These are phyloP conservation scores for Ceratocystis cubensis DNA, from an alignment of 2,329 filamentous ascomycete genomes.

Conservation along the genomic window DNA sequence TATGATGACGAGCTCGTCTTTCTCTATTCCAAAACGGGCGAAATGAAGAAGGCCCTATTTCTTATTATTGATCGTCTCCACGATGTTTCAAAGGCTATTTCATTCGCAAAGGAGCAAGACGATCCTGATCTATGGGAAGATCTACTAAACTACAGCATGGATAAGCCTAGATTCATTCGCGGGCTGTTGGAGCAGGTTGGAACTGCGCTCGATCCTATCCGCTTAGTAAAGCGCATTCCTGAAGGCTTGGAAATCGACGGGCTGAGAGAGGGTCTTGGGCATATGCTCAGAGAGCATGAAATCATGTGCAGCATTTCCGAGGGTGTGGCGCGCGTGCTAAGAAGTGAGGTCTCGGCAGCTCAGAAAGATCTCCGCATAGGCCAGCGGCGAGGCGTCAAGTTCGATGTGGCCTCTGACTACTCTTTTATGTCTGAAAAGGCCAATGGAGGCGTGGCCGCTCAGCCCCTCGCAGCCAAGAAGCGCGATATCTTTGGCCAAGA, in stretches of 20 bases:
- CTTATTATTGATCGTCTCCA: slow-evolving; percentile 88
- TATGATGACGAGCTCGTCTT: slow-evolving; percentile 93
- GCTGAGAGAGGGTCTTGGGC: slow-evolving; percentile 71
- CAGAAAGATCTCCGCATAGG: slow-evolving; percentile 71
- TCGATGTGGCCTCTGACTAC: slow-evolving; percentile 52
- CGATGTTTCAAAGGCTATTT: slow-evolving; percentile 84
- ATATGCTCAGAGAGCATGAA: slow-evolving; percentile 91
- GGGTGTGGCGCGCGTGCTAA: slow-evolving; percentile 74
- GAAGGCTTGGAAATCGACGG: slow-evolving; percentile 89
- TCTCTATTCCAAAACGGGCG: slow-evolving; percentile 85
- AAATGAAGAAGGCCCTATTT: slow-evolving; percentile 81
- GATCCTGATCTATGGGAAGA: slow-evolving; percentile 93
- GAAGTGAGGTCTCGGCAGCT: slow-evolving; percentile 72
- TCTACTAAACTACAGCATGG: slow-evolving; percentile 89
- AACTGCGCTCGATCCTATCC: slow-evolving; percentile 84
- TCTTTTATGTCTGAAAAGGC: slow-evolving; percentile 28
- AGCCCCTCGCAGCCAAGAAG: slow-evolving; percentile 13
- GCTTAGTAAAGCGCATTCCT: slow-evolving; percentile 77
- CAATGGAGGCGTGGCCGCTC: slow-evolving; percentile 23
- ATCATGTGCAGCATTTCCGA: slow-evolving; percentile 86
- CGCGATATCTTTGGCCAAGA: slow-evolving; percentile 23
- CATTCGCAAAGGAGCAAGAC: slow-evolving; percentile 86
- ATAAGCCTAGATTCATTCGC: slow-evolving; percentile 88
- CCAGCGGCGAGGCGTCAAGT: slow-evolving; percentile 76
- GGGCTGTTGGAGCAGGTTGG: slow-evolving; percentile 87